Evolutionary conservation across 768 basidiomycete genomes (phyloP), one percentile per base, ranked within the genome.

Genomic region (Lanmaoa rubissima): DNA sequence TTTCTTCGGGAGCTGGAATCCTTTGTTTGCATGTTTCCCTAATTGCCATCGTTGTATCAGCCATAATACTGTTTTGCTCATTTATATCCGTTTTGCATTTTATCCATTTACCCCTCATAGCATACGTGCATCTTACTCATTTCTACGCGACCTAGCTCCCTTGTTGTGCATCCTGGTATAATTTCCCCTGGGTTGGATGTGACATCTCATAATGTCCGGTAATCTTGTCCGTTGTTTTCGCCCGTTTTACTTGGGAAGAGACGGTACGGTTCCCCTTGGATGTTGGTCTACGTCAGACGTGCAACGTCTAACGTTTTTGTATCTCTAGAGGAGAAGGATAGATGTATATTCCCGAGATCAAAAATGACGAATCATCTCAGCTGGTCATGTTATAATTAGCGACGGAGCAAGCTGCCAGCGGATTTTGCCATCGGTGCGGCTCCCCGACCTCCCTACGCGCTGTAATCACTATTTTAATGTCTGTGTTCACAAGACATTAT

Each of bases 21-120:
- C 57, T 31, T 19, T 43, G 31, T 26, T 47, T 24, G 26, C 32
- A 21, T 55, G 44, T 55, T 42, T 47, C 34, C 17, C n/a, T 53
- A 32, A 50, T 51, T 19, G 35, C 34, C 19, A 39, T 34, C 42
- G 44, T 45, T 65, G 63, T 65, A 66, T 56, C 38, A 32, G 32
- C 32, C 31, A 34, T 38, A 40, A 45, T 60, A 51, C 26, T 55
- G 41, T 45, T 49, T 44, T 56, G 40, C 31, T 52, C 44, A 21
- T 52, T 44, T 54, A 40, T 59, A 51, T 61, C 47, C 53, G 53
- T 21, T 42, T 45, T 47, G 52, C 65, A 64, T 63, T n/a, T 67
- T 47, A 54, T 41, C 46, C 58, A 58, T 60, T 55, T 60, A 54
- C 41, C 19, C 38, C 41, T 9, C 41, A 55, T 66, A 67, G 14